Evolutionary conservation across 179 eudicot species (phyloP).

Genomic region (Carnegiea gigantea): DNA sequence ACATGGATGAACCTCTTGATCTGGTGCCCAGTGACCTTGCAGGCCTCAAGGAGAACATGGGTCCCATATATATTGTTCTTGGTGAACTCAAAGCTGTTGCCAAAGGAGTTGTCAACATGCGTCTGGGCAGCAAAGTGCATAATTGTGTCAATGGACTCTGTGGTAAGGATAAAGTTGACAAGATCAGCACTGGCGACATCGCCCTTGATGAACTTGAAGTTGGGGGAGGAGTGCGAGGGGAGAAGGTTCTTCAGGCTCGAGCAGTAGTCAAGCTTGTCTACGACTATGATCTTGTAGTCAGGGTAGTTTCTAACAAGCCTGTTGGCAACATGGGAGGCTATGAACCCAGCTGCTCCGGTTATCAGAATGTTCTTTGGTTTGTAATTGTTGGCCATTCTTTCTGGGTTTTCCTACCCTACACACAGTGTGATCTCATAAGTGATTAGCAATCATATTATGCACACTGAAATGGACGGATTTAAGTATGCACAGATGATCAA

Average conservation of each 20-base stretch:
- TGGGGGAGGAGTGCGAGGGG: constrained; percentile 51
- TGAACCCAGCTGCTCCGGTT: constrained; percentile 56
- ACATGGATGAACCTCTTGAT: constrained; percentile 57
- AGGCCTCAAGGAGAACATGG: constrained; percentile 62
- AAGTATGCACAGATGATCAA: no score
- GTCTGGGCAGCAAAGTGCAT: constrained; percentile 78
- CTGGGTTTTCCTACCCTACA: neutral
- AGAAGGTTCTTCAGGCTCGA: constrained; percentile 53
- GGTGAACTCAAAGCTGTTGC: constrained; percentile 64
- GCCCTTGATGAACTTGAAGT: constrained; percentile 66
- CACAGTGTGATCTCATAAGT: neutral
- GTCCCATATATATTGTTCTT: constrained; percentile 63
- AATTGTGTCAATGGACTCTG: constrained; percentile 60
- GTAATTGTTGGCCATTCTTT: constrained; percentile 15
- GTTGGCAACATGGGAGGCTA: constrained; percentile 55
- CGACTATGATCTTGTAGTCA: constrained; percentile 57
- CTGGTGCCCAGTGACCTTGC: constrained; percentile 53
- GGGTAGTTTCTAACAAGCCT: constrained; percentile 49
- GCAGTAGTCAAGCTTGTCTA: constrained; percentile 68
- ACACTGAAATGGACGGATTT: no score
- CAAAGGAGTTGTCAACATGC: constrained; percentile 66
- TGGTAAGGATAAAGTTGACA: constrained; percentile 55
- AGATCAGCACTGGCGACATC: constrained; percentile 63
- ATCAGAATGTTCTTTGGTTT: constrained; percentile 50
- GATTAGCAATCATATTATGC: neutral